phyloP scores from a whole-genome alignment of 805 yeast genomes.

The Jamesozyma lodderae region DNA sequence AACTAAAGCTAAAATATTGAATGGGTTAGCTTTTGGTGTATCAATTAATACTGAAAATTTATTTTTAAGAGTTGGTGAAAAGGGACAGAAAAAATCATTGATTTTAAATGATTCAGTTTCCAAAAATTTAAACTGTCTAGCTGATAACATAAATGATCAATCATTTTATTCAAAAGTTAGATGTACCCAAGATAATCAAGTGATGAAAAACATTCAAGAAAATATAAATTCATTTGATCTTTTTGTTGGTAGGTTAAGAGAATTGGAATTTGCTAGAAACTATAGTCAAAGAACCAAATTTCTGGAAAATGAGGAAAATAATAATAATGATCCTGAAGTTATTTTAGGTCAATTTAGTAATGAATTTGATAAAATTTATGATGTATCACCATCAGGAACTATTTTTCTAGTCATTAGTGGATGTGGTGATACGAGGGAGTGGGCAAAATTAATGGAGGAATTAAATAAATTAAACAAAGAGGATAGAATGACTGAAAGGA shows the following conservation, averaged over 20 bases:
- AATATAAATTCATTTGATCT: constrained; percentile 38
- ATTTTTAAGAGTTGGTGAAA: constrained; percentile 32
- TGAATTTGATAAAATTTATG: constrained; percentile 42
- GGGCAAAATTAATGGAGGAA: constrained; percentile 31
- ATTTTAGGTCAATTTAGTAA: constrained; percentile 32
- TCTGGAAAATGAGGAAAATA: not conserved
- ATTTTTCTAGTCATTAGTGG: constrained; percentile 55
- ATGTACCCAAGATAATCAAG: constrained; percentile 53
- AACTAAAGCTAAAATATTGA: constrained; percentile 55
- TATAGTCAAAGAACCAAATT: constrained; percentile 23
- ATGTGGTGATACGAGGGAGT: constrained; percentile 46
- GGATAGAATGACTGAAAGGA: constrained; percentile 35
- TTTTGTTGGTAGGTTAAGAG: constrained; percentile 47
- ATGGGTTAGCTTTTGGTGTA: constrained; percentile 61
- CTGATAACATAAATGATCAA: not conserved
- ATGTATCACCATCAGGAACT: constrained; percentile 47
- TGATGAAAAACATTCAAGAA: constrained; percentile 35
- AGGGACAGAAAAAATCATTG: constrained; percentile 23
- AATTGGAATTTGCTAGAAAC: constrained; percentile 40
- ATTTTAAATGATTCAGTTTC: constrained; percentile 31
- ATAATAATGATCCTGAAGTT: not conserved
- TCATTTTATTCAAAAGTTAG: constrained; percentile 24
- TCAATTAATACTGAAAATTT: constrained; percentile 36
- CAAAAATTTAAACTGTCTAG: constrained; percentile 4
- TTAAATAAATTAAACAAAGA: constrained; percentile 37